Evolutionary conservation across 441 rosid genomes (phyloP).

Genomic region (Euphorbia schlechtendalii): DNA sequence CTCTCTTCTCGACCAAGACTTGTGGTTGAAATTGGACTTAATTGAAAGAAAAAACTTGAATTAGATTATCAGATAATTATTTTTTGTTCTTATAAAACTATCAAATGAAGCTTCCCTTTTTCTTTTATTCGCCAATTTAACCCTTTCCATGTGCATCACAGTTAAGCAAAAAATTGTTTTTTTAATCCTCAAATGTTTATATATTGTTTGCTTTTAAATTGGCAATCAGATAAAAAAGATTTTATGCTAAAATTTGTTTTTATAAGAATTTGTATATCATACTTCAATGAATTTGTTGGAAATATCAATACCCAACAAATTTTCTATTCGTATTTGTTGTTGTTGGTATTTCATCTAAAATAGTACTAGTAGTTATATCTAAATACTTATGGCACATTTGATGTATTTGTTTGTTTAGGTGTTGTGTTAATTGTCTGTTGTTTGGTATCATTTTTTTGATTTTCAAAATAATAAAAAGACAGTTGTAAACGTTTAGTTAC

Average conservation of each 20-base stretch:
- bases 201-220: neutral
- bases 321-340: too few relatives aligned
- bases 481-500: too few relatives aligned
- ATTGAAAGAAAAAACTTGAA: neutral
- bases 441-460: too few relatives aligned
- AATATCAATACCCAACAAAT: too few relatives aligned
- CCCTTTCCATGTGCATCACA: constrained; percentile 1
- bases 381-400: too few relatives aligned
- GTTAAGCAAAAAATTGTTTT: neutral
- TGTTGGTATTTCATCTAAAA: too few relatives aligned
- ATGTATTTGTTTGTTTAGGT: too few relatives aligned
- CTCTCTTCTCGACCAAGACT: constrained; percentile 17
- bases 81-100: neutral
- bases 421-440: too few relatives aligned
- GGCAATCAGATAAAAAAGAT: neutral
- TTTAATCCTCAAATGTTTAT: neutral
- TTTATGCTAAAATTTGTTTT: neutral
- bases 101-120: constrained; percentile 7
- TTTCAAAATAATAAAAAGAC: too few relatives aligned
- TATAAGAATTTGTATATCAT: neutral
- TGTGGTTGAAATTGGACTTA: constrained; percentile 14
- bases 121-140: neutral
- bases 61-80: neutral
- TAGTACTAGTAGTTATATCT: too few relatives aligned
- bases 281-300: too few relatives aligned